A percentile compares a stretch with the other conserved stretches of the same genome.
Conservation (phyloP, 1,284 basidiomycete genomes). For the Crepidotus sp. region DNA sequence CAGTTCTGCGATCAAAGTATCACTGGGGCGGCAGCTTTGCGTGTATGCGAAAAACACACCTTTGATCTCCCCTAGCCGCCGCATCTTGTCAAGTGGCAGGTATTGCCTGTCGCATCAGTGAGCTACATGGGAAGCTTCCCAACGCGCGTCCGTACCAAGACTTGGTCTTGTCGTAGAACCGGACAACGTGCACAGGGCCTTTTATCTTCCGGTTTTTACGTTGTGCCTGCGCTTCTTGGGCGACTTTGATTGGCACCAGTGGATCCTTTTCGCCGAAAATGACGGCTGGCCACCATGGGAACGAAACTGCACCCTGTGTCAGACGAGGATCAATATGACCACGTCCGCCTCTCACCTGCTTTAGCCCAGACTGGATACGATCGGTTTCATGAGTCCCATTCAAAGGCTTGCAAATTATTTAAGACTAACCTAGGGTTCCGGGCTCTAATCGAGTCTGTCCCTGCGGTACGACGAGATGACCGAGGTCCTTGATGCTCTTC, state of each 20-base stretch:
- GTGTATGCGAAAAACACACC: conserved; percentile 30
- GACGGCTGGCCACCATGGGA: conserved; percentile 61
- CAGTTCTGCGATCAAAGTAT: conserved; percentile 28
- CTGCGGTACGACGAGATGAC: not conserved
- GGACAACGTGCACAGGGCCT: conserved; percentile 43
- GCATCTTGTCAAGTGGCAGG: conserved; percentile 40
- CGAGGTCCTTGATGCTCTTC: conserved; percentile 2
- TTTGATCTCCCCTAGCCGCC: conserved; percentile 47
- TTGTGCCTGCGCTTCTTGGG: conserved; percentile 22
- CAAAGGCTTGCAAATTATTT: not conserved
- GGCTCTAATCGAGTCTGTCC: conserved; percentile 30
- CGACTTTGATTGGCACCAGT: conserved; percentile 42
- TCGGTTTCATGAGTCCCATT: conserved; percentile 1
- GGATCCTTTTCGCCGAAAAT: conserved; percentile 45
- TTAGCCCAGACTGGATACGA: conserved; percentile 53
- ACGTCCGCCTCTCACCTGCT: conserved; percentile 36
- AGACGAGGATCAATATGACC: not conserved
- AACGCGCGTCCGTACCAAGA: conserved; percentile 41
- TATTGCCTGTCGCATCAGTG: conserved; percentile 36
- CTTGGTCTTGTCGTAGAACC: conserved; percentile 56
- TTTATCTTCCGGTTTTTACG: conserved; percentile 28
- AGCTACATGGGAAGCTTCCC: not conserved
- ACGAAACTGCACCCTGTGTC: conserved; percentile 33
- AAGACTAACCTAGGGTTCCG: conserved; percentile 43
- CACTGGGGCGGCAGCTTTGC: not conserved